These are phyloP conservation scores for Paraurostyla sp. DNA, from an alignment of 73 alveolate species.

Conservation along the genomic window DNA sequence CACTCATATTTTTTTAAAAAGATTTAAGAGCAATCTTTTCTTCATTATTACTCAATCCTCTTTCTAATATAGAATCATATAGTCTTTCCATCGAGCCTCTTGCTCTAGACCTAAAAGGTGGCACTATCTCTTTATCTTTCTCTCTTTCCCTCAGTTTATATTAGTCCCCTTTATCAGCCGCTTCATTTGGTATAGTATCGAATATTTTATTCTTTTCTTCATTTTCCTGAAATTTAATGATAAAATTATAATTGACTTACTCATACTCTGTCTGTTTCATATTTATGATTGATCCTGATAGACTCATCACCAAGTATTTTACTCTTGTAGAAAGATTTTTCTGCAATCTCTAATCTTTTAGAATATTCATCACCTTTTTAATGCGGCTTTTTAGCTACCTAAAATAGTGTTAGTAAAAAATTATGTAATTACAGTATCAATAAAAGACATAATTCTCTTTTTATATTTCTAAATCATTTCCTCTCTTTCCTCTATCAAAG, in stretches of 20 bases:
- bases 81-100: conserved; percentile 39
- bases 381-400: conserved; percentile 23
- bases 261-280: background rate
- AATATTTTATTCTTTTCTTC: conserved; percentile 9
- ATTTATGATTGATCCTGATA: conserved; percentile 3
- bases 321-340: conserved; percentile 7
- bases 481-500: conserved; percentile 1
- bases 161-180: background rate
- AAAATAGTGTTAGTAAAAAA: background rate
- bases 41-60: background rate
- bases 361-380: conserved; percentile 32
- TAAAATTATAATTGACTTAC: background rate
- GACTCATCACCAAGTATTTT: conserved; percentile 30
- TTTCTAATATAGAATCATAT: conserved; percentile 29
- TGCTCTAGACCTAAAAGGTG: background rate
- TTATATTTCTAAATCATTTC: conserved; percentile 21
- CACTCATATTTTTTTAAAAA: background rate
- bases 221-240: background rate
- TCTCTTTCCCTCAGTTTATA: conserved; percentile 8
- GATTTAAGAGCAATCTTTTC: background rate
- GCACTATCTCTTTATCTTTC: background rate
- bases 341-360: conserved; percentile 1
- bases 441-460: conserved; percentile 8
- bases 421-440: background rate
- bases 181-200: conserved; percentile 14